Evolutionary conservation across 495 filamentous ascomycete species (phyloP).

Genomic region (Penicillium mononematosum): DNA sequence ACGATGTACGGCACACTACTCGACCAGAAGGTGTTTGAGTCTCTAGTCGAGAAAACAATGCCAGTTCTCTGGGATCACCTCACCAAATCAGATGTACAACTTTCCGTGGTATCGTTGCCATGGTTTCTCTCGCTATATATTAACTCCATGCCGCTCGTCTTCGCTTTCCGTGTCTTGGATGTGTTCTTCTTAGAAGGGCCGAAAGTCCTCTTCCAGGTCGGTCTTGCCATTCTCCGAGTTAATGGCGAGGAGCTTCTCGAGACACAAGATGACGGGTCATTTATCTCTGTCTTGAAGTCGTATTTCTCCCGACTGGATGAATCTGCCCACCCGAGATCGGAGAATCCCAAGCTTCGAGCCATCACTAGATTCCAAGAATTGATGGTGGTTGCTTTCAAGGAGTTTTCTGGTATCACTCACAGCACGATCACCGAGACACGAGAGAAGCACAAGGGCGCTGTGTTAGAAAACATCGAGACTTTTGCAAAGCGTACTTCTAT

Average conservation of each 20-base stretch:
- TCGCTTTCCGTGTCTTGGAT: slow-evolving; percentile 93
- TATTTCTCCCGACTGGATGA: slow-evolving; percentile 94
- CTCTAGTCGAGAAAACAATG: slow-evolving; percentile 97
- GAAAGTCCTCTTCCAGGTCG: slow-evolving; percentile 95
- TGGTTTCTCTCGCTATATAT: slow-evolving; percentile 99
- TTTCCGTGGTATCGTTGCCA: slow-evolving; percentile 96
- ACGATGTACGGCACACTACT: slow-evolving; percentile 98
- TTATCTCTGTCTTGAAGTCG: slow-evolving; percentile 91
- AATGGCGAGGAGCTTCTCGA: slow-evolving; percentile 98
- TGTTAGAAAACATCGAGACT: slow-evolving; percentile 90
- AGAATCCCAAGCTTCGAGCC: slow-evolving; percentile 86
- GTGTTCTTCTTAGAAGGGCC: slow-evolving; percentile 98
- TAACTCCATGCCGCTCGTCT: slow-evolving; percentile 97
- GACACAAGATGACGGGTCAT: slow-evolving; percentile 90
- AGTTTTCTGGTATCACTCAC: slow-evolving; percentile 94
- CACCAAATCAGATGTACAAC: slow-evolving; percentile 89
- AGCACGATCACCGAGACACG: slow-evolving; percentile 85
- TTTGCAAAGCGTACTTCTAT: slow-evolving; percentile 97
- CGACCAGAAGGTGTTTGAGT: slow-evolving; percentile 96
- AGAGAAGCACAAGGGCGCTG: slow-evolving; percentile 85
- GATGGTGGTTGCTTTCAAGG: slow-evolving; percentile 98
- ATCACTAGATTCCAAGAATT: slow-evolving; percentile 96
- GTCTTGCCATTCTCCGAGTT: slow-evolving; percentile 91
- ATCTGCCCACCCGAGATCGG: slow-evolving; percentile 90
- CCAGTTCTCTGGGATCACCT: slow-evolving; percentile 98